Percentiles rank a stretch among this genome's conserved stretches.
phyloP scores from a whole-genome alignment of 2,329 filamentous ascomycete species.

The Xylaria digitata region DNA sequence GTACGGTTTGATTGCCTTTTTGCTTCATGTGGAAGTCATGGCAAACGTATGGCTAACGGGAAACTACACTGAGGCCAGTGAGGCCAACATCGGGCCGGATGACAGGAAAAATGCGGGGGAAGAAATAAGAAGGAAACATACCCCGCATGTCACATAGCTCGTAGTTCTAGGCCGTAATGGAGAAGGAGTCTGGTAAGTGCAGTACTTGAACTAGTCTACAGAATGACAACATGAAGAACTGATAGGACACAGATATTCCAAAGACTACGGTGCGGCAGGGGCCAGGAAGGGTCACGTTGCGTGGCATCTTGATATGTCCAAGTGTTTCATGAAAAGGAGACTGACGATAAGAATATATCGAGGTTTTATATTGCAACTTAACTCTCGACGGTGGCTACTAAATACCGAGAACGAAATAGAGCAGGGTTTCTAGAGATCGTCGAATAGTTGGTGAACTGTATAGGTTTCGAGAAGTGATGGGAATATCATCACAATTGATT shows the following conservation, averaged over 20 bases:
- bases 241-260: no score
- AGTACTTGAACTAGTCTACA: no score
- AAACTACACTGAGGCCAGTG: conserved; percentile 4
- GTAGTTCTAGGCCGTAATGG: not conserved
- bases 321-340: not conserved
- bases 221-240: not conserved
- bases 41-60: conserved; percentile 30
- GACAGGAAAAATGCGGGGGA: conserved; percentile 2
- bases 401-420: not conserved
- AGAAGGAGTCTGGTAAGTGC: not conserved
- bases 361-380: not conserved
- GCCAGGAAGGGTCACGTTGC: no score
- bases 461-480: not conserved
- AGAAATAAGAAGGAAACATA: conserved; percentile 2
- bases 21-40: not conserved
- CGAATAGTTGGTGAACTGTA: not conserved
- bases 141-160: conserved; percentile 1
- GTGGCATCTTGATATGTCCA: not conserved
- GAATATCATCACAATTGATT: not conserved
- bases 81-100: conserved; percentile 7
- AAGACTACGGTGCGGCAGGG: no score
- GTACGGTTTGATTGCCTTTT: conserved; percentile 13
- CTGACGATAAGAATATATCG: not conserved
- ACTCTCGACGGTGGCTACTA: not conserved
- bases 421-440: not conserved